These are phyloP conservation scores for Coniochaeta ligniaria DNA, from an alignment of 2,329 filamentous ascomycete species.

Conservation along the genomic window DNA sequence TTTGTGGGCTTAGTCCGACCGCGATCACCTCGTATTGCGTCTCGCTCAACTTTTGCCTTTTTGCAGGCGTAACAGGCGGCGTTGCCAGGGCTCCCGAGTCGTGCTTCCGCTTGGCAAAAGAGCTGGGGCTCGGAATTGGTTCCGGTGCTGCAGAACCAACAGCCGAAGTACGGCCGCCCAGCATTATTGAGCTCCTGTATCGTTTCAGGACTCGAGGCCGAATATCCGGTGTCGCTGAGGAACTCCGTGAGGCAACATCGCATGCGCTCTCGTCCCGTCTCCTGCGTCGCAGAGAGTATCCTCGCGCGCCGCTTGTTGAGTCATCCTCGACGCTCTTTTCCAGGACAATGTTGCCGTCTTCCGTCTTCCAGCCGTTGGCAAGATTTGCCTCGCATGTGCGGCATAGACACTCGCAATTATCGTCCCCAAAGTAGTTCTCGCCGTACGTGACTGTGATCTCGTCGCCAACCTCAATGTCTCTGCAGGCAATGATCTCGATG, in stretches of 20 bases:
- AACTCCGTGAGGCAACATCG: constrained; percentile 41
- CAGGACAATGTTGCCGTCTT: constrained; percentile 33
- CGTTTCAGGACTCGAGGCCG: constrained; percentile 41
- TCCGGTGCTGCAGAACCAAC: constrained; percentile 22
- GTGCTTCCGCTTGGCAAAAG: constrained; percentile 32
- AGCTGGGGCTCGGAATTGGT: not conserved
- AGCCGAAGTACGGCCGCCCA: constrained; percentile 26
- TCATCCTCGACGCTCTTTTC: constrained; percentile 48
- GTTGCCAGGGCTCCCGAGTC: constrained; percentile 38
- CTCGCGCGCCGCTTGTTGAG: constrained; percentile 24
- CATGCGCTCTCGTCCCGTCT: constrained; percentile 40
- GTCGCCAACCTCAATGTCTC: constrained; percentile 77
- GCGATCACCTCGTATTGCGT: constrained; percentile 20
- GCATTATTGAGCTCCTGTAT: constrained; percentile 20
- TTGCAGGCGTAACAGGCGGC: constrained; percentile 48
- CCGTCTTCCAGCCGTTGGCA: constrained; percentile 75
- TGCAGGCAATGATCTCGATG: constrained; percentile 82
- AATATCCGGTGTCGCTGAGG: constrained; percentile 49
- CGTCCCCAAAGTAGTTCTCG: constrained; percentile 89
- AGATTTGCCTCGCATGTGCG: constrained; percentile 70
- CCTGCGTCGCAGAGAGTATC: constrained; percentile 50
- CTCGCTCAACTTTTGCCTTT: constrained; percentile 32
- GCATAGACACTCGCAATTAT: constrained; percentile 94
- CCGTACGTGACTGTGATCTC: constrained; percentile 97
- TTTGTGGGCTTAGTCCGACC: constrained; percentile 17